Evolutionary conservation across 1,139 yeast genomes (phyloP).

Genomic region (Candida dubliniensis): DNA sequence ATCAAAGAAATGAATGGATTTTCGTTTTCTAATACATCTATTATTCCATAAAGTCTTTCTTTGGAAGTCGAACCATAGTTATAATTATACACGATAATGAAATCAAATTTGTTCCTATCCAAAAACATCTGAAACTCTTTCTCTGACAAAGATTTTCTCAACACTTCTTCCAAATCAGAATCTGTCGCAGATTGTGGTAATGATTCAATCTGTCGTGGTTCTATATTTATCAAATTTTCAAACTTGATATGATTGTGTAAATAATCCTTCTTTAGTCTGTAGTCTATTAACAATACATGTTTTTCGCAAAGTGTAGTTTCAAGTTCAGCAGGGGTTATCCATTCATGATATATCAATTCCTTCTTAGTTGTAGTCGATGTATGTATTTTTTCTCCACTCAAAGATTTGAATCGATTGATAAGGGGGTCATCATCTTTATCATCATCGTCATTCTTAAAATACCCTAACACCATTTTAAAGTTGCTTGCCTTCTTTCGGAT

Average conservation of each 20-base stretch:
- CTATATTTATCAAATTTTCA: conserved; percentile 63
- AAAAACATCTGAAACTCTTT: conserved; percentile 53
- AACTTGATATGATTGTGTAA: conserved; percentile 59
- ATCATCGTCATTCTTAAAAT: neutral
- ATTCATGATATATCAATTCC: conserved; percentile 2
- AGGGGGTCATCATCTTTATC: conserved; percentile 21
- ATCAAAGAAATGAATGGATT: conserved; percentile 53
- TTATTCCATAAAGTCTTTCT: conserved; percentile 30
- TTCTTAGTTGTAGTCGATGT: neutral
- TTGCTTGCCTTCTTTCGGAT: conserved; percentile 19
- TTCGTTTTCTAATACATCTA: conserved; percentile 16
- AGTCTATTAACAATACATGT: conserved; percentile 57
- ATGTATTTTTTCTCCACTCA: conserved; percentile 6
- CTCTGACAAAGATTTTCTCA: conserved; percentile 54
- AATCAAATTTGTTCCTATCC: conserved; percentile 54
- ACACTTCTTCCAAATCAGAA: conserved; percentile 56
- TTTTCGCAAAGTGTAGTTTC: conserved; percentile 2
- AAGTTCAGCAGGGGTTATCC: conserved; percentile 9
- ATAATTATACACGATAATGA: conserved; percentile 62
- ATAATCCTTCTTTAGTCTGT: conserved; percentile 59
- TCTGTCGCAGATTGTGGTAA: conserved; percentile 38
- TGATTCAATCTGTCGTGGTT: conserved; percentile 41
- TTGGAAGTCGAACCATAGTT: conserved; percentile 27
- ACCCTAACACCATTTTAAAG: conserved; percentile 10
- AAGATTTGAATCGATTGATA: conserved; percentile 20